Base-by-base conservation (phyloP, 805 yeast species). In the Naumovozyma castellii region DNA sequence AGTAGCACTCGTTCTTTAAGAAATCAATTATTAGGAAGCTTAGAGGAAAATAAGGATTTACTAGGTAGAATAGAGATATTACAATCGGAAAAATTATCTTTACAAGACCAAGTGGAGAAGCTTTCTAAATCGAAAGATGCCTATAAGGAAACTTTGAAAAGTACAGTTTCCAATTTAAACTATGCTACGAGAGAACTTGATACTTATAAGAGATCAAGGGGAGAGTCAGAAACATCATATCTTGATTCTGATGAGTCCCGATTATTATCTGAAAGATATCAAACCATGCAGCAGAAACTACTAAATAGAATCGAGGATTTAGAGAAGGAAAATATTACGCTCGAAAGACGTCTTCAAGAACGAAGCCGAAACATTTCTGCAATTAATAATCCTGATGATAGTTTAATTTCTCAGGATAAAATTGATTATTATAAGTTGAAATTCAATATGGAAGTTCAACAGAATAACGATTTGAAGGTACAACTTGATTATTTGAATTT, bases 401-500 rank as follows among this genome's bases (percentile, higher is more conserved):
- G 9, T 6, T 22, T 10, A 6, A 38, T 35, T n/a, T n/a, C 17
- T 15, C 51, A 50, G 37, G 57, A 56, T 43, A 44, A 46, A 14
- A 38, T 48, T 13, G 62, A 58, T 42, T 58, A 53, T 39, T 59
- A 59, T 40, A 54, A 51, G 35, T 40, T 58, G 31, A 55, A 52
- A 36, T 61, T 56, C 34, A 47, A 56, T 35, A 50, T 41, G n/a
- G 65, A 60, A 38, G 56, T 52, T 3, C 48, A 46, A 36, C 56
- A 52, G 29, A 61, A 56, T 39, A 57, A 57, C 38, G 65, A 58
- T 37, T 36, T 59, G 20, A 51, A 44, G 12, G 53, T 57, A 15
- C 51, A 58, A 48, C 59, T 58, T 29, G 56, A 55, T 15, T 61
- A 61, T 35, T 39, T 59, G 37, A 55, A 58, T 37, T 52, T 55